Base-by-base conservation (phyloP, 108 stramenopile species). In the Cylindrotheca closterium region DNA sequence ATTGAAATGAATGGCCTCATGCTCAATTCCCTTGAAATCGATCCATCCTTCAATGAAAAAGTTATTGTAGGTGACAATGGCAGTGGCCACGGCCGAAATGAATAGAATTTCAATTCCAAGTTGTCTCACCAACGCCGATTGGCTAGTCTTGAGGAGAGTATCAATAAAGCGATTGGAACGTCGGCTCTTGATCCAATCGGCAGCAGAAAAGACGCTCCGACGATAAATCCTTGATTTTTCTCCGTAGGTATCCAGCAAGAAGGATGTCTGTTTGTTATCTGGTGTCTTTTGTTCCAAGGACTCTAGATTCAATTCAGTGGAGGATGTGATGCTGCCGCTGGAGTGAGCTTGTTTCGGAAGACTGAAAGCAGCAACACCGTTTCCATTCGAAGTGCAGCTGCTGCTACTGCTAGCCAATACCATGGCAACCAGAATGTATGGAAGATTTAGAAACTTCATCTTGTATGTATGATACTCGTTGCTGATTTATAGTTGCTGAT, bases 61-160 rank as follows among this genome's bases (percentile, higher is more conserved):
- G 21, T 48, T 42, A 62, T 80, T 78, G 64, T 75, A 82, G 12
- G 48, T 19, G 34, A 77, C 42, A 15, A 82, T 69, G 27, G 70
- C 2, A 22, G 67, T 58, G 1, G 74, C 73, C 1, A 80, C 60
- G 7, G 51, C 29, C 10, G 77, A 63, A 21, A 79, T 68, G 17
- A 73, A 61, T 17, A 23, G 25, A 5, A 86, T 73, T 47, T 86
- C 68, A 46, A 60, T 57, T 22, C 60, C 19, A 10, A 86, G 22
- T 56, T 81, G 79, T 24, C 81, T 57, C 0, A 80, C 68, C 12
- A 85, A 66, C 10, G 78, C 84, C 1, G 80, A 82, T 26, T 55
- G 58, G 66, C 71, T 67, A 50, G 75, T 77, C 37, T 7, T 10
- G 7, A 10, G 37, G 37, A 42, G 31, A 55, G 80, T 76, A 31